These are phyloP conservation scores for Annona squamosa DNA, from an alignment of 164 flowering plant genomes.

Conservation along the genomic window DNA sequence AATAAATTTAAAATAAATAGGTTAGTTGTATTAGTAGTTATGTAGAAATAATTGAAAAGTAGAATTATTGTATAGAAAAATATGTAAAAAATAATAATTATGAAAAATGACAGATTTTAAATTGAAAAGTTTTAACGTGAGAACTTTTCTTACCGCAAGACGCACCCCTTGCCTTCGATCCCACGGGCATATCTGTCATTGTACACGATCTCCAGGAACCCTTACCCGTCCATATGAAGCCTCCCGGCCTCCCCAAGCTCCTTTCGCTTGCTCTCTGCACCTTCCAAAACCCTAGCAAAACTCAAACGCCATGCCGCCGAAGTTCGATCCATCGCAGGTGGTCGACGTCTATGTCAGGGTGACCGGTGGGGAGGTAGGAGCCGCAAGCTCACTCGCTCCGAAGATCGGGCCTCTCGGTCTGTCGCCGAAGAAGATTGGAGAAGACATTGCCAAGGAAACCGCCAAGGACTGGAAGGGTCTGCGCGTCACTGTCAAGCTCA, in stretches of 20 bases:
- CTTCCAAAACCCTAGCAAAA: slow-evolving; percentile 3
- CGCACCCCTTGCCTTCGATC: no score
- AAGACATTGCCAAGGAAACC: slow-evolving; percentile 71
- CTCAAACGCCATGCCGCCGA: slow-evolving; percentile 48
- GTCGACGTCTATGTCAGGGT: slow-evolving; percentile 72
- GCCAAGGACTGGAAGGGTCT: slow-evolving; percentile 87
- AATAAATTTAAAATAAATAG: no score
- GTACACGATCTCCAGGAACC: not conserved
- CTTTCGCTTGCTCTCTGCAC: not conserved
- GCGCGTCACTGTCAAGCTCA: slow-evolving; percentile 68
- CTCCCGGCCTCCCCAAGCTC: not conserved
- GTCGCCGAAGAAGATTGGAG: slow-evolving; percentile 75
- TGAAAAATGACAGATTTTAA: no score
- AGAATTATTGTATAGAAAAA: no score
- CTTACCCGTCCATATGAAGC: not conserved
- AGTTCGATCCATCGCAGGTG: slow-evolving; percentile 63
- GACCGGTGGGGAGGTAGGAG: slow-evolving; percentile 78
- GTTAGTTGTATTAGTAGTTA: no score
- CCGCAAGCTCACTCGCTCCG: slow-evolving; percentile 70
- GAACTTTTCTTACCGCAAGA: no score
- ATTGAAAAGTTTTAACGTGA: no score
- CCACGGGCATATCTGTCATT: not conserved
- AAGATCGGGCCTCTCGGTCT: slow-evolving; percentile 76
- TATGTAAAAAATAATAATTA: no score
- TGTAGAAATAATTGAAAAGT: no score